Base-by-base conservation (phyloP, 2,329 filamentous ascomycete species). In the Sordariomycetes sp. region DNA sequence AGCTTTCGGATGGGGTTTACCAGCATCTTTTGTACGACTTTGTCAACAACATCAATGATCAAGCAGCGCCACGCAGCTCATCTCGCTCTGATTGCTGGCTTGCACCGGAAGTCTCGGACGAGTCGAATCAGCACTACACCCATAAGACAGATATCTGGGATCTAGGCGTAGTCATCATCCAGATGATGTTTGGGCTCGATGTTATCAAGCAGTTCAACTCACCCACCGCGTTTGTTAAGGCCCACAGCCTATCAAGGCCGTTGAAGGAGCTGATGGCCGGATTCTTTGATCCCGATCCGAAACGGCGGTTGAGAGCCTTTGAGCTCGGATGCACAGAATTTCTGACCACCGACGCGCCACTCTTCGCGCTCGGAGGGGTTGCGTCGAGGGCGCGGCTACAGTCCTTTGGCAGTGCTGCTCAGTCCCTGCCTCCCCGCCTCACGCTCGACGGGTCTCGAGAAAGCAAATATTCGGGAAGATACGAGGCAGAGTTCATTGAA, bases 101-200 rank as follows among this genome's bases (percentile, higher is more conserved):
- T 7, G 84, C 91, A 1, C 87, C 90, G 1, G 90, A 96, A 69
- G 78, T 90, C 55, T 79, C 81, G 34, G 79, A 74, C 53, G 78
- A 76, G 1, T 81, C 78, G 59, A 85, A 80, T 32, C 78, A 78
- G 34, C 75, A 86, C 68, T 76, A 86, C 71, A 84, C 80, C 1
- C 80, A 80, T 64, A 96, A 96, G 68, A 89, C 90, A 0, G 94
- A 97, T 67, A 82, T 97, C 10, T 99, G 94, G 94, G 89, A 96
- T 62, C 84, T 99, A 64, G 94, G 94, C 4, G 82, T 96, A 34
- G 81, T 96, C 5, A 88, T 96, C 63, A 70, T 96, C 45, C 92
- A 99, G 68, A 96, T 97, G 90, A 80, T 94, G 3, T 92, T 96
- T 67, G 94, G 94, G 2, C 76, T 90, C 36, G 83, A 90, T 62